Conservation (phyloP, 371 early-diverging fungal genomes). For the Chytridium lagenaria region DNA sequence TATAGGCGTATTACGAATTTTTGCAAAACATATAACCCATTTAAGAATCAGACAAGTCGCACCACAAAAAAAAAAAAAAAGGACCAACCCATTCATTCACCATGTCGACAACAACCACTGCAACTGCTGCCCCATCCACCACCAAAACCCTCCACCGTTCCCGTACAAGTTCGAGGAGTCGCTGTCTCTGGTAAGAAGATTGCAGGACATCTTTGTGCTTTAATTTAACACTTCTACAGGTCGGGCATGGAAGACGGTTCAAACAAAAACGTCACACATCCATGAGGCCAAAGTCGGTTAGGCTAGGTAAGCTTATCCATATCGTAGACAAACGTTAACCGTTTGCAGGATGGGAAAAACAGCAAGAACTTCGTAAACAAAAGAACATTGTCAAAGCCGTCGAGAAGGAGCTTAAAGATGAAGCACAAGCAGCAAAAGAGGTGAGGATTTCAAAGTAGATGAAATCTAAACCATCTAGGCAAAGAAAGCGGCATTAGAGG, state of each 20-base stretch:
- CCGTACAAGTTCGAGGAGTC: slow-evolving; percentile 8
- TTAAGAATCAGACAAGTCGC: neutral
- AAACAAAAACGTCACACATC: slow-evolving; percentile 38
- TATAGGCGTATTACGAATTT: no score
- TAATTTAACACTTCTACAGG: slow-evolving; percentile 37
- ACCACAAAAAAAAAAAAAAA: slow-evolving; percentile 8
- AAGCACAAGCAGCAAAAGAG: slow-evolving; percentile 36
- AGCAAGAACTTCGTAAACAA: slow-evolving; percentile 45
- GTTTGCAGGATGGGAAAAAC: slow-evolving; percentile 48
- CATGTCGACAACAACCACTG: neutral
- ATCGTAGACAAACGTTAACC: no score
- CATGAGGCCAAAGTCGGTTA: slow-evolving; percentile 39
- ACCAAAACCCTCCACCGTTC: slow-evolving; percentile 6
- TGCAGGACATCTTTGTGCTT: no score
- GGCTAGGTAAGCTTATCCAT: slow-evolving; percentile 30
- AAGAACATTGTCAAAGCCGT: slow-evolving; percentile 46
- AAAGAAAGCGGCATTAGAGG: slow-evolving; percentile 36
- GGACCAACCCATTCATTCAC: neutral
- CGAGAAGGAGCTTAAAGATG: slow-evolving; percentile 46
- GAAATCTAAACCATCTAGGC: no score
- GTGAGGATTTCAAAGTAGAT: no score
- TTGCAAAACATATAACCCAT: no score
- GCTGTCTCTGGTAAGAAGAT: slow-evolving; percentile 16
- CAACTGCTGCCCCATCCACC: neutral
- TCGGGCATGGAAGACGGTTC: slow-evolving; percentile 47